Evolutionary conservation across 2,329 filamentous ascomycete species (phyloP).

Genomic region (Plectosphaerella cucumerina): DNA sequence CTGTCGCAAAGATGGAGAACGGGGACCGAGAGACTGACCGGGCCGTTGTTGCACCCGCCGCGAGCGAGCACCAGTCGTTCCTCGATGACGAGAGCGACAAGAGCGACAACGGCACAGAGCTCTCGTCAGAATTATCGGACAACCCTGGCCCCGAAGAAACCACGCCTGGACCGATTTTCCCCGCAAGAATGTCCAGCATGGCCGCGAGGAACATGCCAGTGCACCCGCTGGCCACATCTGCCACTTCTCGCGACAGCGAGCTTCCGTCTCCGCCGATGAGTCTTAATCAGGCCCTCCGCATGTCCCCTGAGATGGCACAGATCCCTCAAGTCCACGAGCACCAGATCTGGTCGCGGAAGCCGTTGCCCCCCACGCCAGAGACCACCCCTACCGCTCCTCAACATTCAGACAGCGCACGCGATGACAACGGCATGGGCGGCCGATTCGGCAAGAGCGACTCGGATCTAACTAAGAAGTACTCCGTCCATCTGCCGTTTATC

Average conservation of each 20-base stretch:
- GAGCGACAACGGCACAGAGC: constrained; percentile 48
- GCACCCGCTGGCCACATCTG: constrained; percentile 25
- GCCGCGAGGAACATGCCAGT: constrained; percentile 21
- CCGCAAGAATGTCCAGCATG: not conserved
- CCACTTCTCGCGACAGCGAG: constrained; percentile 1
- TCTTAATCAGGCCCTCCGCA: constrained; percentile 40
- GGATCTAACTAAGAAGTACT: constrained; percentile 31
- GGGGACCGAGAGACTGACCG: constrained; percentile 38
- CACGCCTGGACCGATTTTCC: not conserved
- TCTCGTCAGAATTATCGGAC: constrained; percentile 58
- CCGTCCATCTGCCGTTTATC: constrained; percentile 72
- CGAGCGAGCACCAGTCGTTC: constrained; percentile 36
- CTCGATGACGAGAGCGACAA: constrained; percentile 37
- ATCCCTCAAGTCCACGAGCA: constrained; percentile 34
- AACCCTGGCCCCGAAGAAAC: not conserved
- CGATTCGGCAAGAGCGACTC: constrained; percentile 12
- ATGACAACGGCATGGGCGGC: constrained; percentile 18
- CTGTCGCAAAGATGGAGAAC: constrained; percentile 47
- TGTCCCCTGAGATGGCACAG: constrained; percentile 32
- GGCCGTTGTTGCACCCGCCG: constrained; percentile 21
- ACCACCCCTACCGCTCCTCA: constrained; percentile 40
- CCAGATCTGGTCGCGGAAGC: constrained; percentile 39
- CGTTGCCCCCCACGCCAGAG: constrained; percentile 43
- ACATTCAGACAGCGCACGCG: constrained; percentile 23
- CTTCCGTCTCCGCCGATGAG: constrained; percentile 42